phyloP scores from a whole-genome alignment of 169 alveolate species.

The Eimeria necatrix region DNA sequence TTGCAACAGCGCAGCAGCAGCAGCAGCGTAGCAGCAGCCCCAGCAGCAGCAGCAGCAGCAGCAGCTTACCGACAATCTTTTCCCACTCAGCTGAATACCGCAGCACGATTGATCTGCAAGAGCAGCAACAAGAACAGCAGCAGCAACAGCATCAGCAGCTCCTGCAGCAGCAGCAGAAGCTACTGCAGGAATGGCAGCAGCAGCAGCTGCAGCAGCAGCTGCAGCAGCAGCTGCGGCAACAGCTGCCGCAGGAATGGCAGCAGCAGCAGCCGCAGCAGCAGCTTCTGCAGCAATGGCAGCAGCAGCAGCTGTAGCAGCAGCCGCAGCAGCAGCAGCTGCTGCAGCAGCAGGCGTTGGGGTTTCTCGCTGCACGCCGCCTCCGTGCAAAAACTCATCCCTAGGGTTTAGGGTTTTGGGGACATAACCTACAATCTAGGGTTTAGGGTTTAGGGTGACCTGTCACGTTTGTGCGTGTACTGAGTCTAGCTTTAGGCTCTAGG shows the following conservation, averaged over 20 bases:
- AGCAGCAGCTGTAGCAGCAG: neutral
- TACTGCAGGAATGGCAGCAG: constrained; percentile 76
- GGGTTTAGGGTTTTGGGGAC: neutral
- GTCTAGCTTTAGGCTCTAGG: too few relatives aligned
- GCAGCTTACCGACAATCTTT: constrained; percentile 63
- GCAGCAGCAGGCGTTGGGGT: neutral
- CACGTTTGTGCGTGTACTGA: too few relatives aligned
- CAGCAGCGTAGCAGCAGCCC: neutral
- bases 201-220: neutral
- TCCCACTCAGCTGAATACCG: constrained; percentile 97
- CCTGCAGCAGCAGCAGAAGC: neutral
- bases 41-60: constrained; percentile 7
- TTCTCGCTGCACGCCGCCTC: too few relatives aligned
- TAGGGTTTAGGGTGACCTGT: neutral
- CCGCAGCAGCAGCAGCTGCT: neutral
- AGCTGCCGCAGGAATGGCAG: neutral
- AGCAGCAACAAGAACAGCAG: neutral
- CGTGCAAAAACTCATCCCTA: neutral
- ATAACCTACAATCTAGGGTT: neutral
- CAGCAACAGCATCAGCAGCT: constrained; percentile 26
- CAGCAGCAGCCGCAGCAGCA: constrained; percentile 85
- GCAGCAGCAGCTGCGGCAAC: constrained; percentile 85
- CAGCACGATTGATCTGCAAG: constrained; percentile 97
- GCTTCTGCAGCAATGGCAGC: neutral
- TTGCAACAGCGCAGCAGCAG: neutral